These are phyloP conservation scores for Vickermania spadyakhi DNA, from an alignment of 208 protist species.

Conservation along the genomic window DNA sequence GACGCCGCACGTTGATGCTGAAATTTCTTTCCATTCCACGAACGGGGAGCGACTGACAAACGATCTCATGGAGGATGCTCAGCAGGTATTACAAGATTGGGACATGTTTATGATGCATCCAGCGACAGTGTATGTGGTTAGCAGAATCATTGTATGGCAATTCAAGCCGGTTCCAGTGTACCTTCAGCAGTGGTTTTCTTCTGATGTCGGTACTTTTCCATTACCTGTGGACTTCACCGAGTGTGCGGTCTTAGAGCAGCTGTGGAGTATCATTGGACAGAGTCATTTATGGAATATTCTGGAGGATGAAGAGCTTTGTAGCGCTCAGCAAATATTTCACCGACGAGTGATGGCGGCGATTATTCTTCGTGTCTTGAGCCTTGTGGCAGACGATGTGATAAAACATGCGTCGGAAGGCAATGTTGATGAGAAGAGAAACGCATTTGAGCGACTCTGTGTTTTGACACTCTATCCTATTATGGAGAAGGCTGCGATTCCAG, in stretches of 20 bases:
- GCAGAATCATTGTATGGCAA: conserved; percentile 68
- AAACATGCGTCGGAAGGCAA: conserved; percentile 7
- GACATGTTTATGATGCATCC: conserved; percentile 76
- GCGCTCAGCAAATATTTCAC: conserved; percentile 67
- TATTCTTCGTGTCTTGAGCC: conserved; percentile 26
- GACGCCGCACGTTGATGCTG: background rate
- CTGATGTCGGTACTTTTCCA: conserved; percentile 7
- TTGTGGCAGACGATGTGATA: conserved; percentile 6
- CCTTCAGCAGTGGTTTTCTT: conserved; percentile 1
- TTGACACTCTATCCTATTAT: conserved; percentile 79
- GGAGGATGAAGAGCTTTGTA: conserved; percentile 63
- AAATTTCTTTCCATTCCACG: conserved; percentile 11
- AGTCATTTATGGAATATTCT: conserved; percentile 80
- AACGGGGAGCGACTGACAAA: conserved; percentile 42
- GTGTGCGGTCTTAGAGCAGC: conserved; percentile 58
- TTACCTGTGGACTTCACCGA: conserved; percentile 36
- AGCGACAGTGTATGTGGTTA: conserved; percentile 61
- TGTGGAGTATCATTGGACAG: conserved; percentile 67
- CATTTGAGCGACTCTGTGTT: conserved; percentile 35
- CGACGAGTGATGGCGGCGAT: conserved; percentile 62
- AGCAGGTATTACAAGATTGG: conserved; percentile 61
- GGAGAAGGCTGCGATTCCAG: conserved; percentile 63
- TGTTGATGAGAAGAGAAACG: conserved; percentile 10
- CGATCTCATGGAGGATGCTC: conserved; percentile 48
- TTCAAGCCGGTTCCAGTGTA: conserved; percentile 33